Evolutionary conservation across 2,329 filamentous ascomycete genomes (phyloP).

Genomic region (Aspergillus candidus): DNA sequence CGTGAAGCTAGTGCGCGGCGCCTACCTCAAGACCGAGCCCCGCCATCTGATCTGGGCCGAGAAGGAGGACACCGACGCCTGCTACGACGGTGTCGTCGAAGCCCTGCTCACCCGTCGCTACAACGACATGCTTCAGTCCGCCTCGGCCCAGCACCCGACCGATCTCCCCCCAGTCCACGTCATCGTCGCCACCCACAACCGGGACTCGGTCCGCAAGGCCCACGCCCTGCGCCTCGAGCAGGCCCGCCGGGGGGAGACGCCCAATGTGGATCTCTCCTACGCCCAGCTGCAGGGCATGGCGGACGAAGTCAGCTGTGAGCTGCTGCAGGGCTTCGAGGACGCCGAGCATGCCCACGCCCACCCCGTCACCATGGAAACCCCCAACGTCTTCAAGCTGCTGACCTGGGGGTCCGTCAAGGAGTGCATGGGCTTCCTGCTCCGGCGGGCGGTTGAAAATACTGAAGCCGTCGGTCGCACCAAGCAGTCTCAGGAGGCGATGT

Average conservation of each 20-base stretch:
- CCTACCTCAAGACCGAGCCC: slow-evolving; percentile 47
- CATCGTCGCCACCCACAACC: slow-evolving; percentile 57
- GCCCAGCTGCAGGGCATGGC: slow-evolving; percentile 94
- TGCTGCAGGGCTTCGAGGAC: slow-evolving; percentile 42
- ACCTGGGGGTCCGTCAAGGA: slow-evolving; percentile 56
- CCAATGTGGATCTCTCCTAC: slow-evolving; percentile 50
- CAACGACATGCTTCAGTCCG: slow-evolving; percentile 46
- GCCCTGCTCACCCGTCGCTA: slow-evolving; percentile 55
- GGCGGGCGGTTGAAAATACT: slow-evolving; percentile 67
- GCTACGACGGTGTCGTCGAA: slow-evolving; percentile 53
- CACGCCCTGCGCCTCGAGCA: slow-evolving; percentile 42
- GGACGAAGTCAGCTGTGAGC: slow-evolving; percentile 69
- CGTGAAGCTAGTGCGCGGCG: slow-evolving; percentile 50
- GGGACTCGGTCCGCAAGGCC: slow-evolving; percentile 47
- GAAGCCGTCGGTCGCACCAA: slow-evolving; percentile 54
- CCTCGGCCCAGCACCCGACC: slow-evolving; percentile 32
- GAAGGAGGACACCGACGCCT: slow-evolving; percentile 44
- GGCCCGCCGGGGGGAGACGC: slow-evolving; percentile 38
- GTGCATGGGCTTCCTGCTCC: slow-evolving; percentile 55
- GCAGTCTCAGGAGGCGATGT: slow-evolving; percentile 35
- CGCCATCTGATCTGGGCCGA: slow-evolving; percentile 42
- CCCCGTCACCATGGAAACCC: slow-evolving; percentile 27
- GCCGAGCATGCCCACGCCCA: slow-evolving; percentile 15
- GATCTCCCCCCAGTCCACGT: slow-evolving; percentile 44
- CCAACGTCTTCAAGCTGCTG: slow-evolving; percentile 53